A percentile compares a stretch with the other conserved stretches of the same genome.
These are phyloP conservation scores for Pyrrhoderma lamaoense DNA, from an alignment of 1,284 basidiomycete genomes.

Conservation along the genomic window DNA sequence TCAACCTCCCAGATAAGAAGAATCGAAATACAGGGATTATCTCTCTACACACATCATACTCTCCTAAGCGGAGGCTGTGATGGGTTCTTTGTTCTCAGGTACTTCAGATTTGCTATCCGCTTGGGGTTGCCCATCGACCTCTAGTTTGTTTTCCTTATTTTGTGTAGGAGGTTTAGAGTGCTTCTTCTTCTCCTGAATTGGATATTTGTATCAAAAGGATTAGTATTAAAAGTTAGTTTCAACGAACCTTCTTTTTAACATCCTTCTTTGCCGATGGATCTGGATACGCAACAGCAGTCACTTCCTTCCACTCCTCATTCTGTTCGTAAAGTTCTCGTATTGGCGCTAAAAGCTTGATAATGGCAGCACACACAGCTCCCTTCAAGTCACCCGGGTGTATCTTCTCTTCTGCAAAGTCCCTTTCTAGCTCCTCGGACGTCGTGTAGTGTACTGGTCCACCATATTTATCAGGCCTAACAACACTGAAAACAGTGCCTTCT, in stretches of 20 bases:
- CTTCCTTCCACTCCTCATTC: constrained; percentile 76
- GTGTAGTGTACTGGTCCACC: constrained; percentile 81
- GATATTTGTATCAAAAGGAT: no score
- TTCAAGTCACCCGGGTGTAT: constrained; percentile 93
- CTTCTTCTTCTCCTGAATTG: no score
- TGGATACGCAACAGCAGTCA: constrained; percentile 82
- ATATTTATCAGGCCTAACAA: constrained; percentile 71
- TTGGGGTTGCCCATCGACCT: no score
- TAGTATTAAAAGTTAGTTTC: neutral
- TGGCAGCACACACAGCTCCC: constrained; percentile 68
- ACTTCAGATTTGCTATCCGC: no score
- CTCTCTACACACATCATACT: no score
- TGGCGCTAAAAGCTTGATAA: constrained; percentile 76
- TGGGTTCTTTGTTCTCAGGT: no score
- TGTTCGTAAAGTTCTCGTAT: constrained; percentile 73
- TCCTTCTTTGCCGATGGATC: constrained; percentile 52
- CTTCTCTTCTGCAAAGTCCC: constrained; percentile 71
- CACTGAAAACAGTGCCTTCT: constrained; percentile 76
- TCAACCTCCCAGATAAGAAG: no score
- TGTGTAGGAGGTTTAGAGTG: no score
- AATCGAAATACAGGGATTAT: no score
- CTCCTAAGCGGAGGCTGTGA: no score
- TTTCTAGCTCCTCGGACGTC: constrained; percentile 60
- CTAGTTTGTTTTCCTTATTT: no score
- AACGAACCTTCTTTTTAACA: constrained; percentile 53